Base-by-base conservation (phyloP, 1,284 basidiomycete species). In the Athelia sp. region DNA sequence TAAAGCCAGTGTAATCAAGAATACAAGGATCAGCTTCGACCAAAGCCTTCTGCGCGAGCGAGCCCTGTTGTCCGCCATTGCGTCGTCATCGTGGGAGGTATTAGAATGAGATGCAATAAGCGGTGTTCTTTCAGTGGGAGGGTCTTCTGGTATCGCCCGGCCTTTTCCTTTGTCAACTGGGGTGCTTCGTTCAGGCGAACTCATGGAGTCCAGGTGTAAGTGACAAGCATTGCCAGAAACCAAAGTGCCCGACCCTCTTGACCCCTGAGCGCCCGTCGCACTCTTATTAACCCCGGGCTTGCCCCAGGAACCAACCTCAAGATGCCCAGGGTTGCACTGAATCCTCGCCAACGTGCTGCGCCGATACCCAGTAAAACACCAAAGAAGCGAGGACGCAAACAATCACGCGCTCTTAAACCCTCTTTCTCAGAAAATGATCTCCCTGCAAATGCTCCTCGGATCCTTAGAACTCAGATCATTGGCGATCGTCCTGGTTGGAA, bases 1-100 rank as follows among this genome's bases (percentile, higher is more conserved):
- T 31, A 71, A 15, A 14, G 56, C 56, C 3, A 76, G 57, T 0
- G 73, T 70, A 22, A 59, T 50, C 15, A 81, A 57, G 59, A 84
- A 83, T 29, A 82, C 71, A 43, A 66, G 64, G 1, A 72, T 63
- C 8, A 84, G 68, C 34, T 63, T 69, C 14, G 71, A 66, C 48
- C 68, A 59, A 8, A 82, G 67, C n/a, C 63, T 44, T 18, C 24
- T 65, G 43, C 68, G 66, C 15, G 36, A 40, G 43, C 63, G 61
- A 43, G 60, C 52, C 48, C 55, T 31, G 58, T 46, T 43, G 51
- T 14, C 51, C 24, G 60, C 56, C 49, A 50, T 58, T 52, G 49
- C 57, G 18, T 36, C 49, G 38, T 57, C 53, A 22, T 65, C 62
- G 54, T 58, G 13, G n/a, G 31, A 26, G 46, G 53, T 47, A 21